These are phyloP conservation scores for Annulohypoxylon nitens DNA, from an alignment of 495 filamentous ascomycete genomes.

Conservation along the genomic window DNA sequence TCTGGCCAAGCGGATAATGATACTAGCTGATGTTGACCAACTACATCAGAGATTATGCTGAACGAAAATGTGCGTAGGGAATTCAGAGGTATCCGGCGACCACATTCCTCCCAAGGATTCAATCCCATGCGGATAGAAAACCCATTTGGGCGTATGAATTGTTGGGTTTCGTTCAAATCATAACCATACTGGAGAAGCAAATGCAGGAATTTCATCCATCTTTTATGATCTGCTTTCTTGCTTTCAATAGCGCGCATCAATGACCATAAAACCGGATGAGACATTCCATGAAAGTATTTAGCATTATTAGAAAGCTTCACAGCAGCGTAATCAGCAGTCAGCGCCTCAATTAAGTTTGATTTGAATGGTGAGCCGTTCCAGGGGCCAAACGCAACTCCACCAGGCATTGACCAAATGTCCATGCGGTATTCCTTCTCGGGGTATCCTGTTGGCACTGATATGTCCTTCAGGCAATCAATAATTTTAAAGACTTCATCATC, in stretches of 20 bases:
- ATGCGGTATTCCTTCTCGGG: background rate
- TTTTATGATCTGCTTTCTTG: too few relatives aligned
- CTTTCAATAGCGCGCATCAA: too few relatives aligned
- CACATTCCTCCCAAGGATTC: too few relatives aligned
- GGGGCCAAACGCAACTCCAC: background rate
- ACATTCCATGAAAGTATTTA: background rate
- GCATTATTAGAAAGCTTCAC: background rate
- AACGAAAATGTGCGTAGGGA: too few relatives aligned
- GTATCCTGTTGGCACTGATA: background rate
- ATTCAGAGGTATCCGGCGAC: too few relatives aligned
- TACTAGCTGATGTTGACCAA: background rate
- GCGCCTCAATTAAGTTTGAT: background rate
- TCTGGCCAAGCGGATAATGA: background rate
- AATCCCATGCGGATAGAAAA: too few relatives aligned
- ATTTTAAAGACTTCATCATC: background rate
- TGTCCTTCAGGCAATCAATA: background rate
- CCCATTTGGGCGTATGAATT: too few relatives aligned
- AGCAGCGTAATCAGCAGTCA: background rate
- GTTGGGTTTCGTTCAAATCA: background rate
- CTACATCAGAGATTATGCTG: too few relatives aligned
- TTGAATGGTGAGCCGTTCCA: background rate
- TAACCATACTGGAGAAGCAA: background rate
- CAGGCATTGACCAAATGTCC: background rate
- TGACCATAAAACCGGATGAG: background rate
- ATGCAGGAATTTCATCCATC: background rate